Evolutionary conservation across 1,284 basidiomycete genomes (phyloP).

Genomic region (Xerocomus minutiporus): DNA sequence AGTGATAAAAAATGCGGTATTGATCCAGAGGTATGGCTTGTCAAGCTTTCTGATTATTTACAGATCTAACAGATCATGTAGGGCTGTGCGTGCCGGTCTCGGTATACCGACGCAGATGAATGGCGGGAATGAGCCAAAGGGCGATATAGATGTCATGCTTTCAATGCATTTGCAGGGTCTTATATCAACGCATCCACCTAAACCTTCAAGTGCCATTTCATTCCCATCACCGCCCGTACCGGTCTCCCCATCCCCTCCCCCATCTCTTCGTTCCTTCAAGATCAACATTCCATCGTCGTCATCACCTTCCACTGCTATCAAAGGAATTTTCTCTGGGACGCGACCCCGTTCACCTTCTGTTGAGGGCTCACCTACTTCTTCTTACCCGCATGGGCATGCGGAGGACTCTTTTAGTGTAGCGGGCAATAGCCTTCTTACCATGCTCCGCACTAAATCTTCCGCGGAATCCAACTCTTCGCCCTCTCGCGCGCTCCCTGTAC

Average conservation of each 20-base stretch:
- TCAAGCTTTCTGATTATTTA: neutral
- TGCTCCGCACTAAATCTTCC: constrained; percentile 44
- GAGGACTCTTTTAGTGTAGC: constrained; percentile 53
- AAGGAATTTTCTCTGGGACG: constrained; percentile 51
- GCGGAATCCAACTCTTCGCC: constrained; percentile 25
- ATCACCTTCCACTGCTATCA: constrained; percentile 35
- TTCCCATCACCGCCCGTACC: constrained; percentile 23
- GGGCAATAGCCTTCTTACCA: constrained; percentile 51
- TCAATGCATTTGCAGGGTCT: constrained; percentile 68
- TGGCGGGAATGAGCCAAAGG: constrained; percentile 55
- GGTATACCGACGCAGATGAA: constrained; percentile 43
- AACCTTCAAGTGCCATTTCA: constrained; percentile 14
- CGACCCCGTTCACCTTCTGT: constrained; percentile 58
- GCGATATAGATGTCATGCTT: constrained; percentile 76
- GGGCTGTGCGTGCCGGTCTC: constrained; percentile 63
- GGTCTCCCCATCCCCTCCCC: constrained; percentile 43
- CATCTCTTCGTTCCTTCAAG: constrained; percentile 42
- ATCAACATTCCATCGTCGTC: constrained; percentile 18
- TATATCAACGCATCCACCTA: constrained; percentile 32
- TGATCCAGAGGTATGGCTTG: constrained; percentile 56
- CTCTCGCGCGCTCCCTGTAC: constrained; percentile 22
- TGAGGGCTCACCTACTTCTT: constrained; percentile 33
- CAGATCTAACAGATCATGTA: constrained; percentile 25
- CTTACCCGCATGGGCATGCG: constrained; percentile 18
- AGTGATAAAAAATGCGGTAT: constrained; percentile 64